Base-by-base conservation (phyloP, 345 rosid species). In the Cardiospermum halicacabum region DNA sequence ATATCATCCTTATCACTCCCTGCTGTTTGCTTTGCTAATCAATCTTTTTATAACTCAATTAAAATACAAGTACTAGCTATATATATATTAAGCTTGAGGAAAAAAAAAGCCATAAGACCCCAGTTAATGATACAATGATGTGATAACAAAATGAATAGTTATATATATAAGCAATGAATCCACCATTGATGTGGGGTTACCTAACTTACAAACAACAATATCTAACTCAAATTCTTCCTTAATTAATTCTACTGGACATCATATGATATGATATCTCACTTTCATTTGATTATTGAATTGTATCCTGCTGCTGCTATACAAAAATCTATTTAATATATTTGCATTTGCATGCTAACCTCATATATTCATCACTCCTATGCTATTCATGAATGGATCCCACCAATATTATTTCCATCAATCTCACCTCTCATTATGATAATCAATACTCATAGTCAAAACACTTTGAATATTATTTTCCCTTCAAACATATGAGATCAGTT, bases 101-200 rank as follows among this genome's bases (percentile, higher is more conserved):
- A n/a, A n/a, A n/a, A n/a, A 69, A 69, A 59, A 54, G 34, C 28
- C n/a, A n/a, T n/a, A 54, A 11, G 18, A 43, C 7, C 53, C 18
- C 40, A 26, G 15, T 62, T 26, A 47, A 63, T 74, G 53, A 58
- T 71, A 25, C 8, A 48, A 42, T 53, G 72, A 69, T 74, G 70
- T 22, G 26, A 51, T n/a, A n/a, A 63, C 57, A 49, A 21, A 67
- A 13, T 22, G 13, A 5, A 43, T n/a, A n/a, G n/a, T n/a, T n/a
- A n/a, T n/a, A n/a, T 37, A 21, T 51, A 3, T 24, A 27, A 22
- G 0, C 5, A 22, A 47, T n/a, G 9, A 50, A 25, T 50, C 40
- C 43, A 68, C 34, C 40, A 48, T 27, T 43, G 59, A 43, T 16
- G 81, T 70, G 73, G 75, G 66, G 75, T 69, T 58, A 11, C 64